Conservation (phyloP, 2,329 filamentous ascomycete species). For the Ophiognomonia clavigignenti-juglandacearum region DNA sequence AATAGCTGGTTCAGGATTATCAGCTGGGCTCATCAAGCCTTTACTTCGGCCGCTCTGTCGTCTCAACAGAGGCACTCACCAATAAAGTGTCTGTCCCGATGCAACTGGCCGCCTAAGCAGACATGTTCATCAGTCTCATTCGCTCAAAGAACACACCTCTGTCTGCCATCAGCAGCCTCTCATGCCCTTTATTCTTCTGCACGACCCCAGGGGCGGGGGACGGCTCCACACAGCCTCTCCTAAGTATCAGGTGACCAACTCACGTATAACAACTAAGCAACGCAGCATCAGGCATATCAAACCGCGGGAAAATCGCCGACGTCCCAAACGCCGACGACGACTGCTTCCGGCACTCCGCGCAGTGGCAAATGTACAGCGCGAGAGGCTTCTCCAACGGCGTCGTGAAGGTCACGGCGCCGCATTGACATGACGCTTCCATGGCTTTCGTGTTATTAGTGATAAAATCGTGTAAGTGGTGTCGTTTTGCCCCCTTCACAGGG, state of each 20-base stretch:
- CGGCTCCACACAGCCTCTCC: not conserved
- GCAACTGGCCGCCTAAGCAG: slow-evolving; percentile 50
- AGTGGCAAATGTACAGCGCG: slow-evolving; percentile 69
- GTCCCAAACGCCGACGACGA: slow-evolving; percentile 63
- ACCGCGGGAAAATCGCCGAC: slow-evolving; percentile 66
- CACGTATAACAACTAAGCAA: slow-evolving; percentile 51
- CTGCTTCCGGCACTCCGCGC: slow-evolving; percentile 60
- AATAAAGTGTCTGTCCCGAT: slow-evolving; percentile 53
- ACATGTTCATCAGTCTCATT: slow-evolving; percentile 1
- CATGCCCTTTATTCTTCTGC: not conserved
- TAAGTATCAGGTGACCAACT: slow-evolving; percentile 22
- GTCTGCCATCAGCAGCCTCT: not conserved
- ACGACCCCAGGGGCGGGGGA: not conserved
- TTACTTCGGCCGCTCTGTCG: not conserved
- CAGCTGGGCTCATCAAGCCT: slow-evolving; percentile 5
- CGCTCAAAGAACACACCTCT: not conserved
- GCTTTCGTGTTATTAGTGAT: not conserved
- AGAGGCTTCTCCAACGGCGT: slow-evolving; percentile 56
- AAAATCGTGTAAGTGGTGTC: too few relatives aligned
- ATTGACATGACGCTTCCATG: slow-evolving; percentile 62
- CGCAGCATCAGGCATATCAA: slow-evolving; percentile 47
- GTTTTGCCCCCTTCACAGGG: too few relatives aligned
- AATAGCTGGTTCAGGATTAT: slow-evolving; percentile 45
- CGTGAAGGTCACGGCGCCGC: slow-evolving; percentile 57
- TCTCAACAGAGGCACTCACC: slow-evolving; percentile 32